Conservation (phyloP, 441 rosid genomes). For the Iberis amara region DNA sequence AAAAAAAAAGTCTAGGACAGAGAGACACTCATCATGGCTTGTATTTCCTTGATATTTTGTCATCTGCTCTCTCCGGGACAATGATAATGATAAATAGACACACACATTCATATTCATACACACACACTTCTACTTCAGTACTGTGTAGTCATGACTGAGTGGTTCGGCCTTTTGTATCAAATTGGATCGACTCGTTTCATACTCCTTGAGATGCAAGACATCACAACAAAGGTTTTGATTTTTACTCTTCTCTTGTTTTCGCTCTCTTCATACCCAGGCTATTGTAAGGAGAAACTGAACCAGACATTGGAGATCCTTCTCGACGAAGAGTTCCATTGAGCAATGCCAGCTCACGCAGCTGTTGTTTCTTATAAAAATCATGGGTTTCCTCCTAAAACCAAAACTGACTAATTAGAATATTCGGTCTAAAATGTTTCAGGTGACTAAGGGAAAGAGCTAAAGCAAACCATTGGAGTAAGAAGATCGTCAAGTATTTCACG, state of each 20-base stretch:
- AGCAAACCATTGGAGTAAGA: constrained; percentile 67
- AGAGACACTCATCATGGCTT: constrained; percentile 24
- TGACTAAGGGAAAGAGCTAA: neutral
- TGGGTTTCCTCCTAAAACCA: constrained; percentile 69
- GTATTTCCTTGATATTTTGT: neutral
- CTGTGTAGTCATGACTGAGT: constrained; percentile 16
- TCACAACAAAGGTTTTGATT: constrained; percentile 27
- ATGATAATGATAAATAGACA: constrained; percentile 18
- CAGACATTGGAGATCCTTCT: constrained; percentile 87
- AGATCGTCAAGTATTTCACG: constrained; percentile 82
- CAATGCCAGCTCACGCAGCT: constrained; percentile 83
- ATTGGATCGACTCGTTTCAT: constrained; percentile 31
- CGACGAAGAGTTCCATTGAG: constrained; percentile 73
- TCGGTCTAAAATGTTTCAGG: neutral
- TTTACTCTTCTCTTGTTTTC: constrained; percentile 66
- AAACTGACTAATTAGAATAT: neutral
- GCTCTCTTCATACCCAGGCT: constrained; percentile 92
- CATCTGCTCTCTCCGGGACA: constrained; percentile 27
- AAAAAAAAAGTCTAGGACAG: constrained; percentile 23
- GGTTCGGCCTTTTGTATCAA: constrained; percentile 27
- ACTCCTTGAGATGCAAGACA: constrained; percentile 33
- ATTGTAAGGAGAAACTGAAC: constrained; percentile 82
- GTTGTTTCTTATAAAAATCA: constrained; percentile 87
- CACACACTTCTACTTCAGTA: constrained; percentile 18
- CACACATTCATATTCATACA: constrained; percentile 24